Percentiles rank a stretch among this genome's conserved stretches.
Evolutionary conservation across 495 filamentous ascomycete genomes (phyloP).

Genomic region (Neurospora africana): DNA sequence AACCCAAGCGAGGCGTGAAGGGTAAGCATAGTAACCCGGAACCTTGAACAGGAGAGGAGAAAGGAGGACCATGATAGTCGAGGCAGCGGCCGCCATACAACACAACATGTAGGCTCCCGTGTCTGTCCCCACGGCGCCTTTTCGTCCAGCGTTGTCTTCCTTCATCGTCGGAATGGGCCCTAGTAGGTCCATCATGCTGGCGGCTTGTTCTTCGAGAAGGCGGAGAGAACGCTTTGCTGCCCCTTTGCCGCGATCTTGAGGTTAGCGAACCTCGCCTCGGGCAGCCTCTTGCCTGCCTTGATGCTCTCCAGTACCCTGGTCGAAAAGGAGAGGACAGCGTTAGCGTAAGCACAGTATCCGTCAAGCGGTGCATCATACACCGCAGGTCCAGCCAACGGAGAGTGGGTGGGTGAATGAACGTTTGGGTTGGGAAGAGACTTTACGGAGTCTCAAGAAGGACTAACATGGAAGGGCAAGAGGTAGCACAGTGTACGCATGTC

Average conservation of each 20-base stretch:
- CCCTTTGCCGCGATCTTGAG: slow-evolving; percentile 48
- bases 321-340: not conserved
- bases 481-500: not conserved
- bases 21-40: not conserved
- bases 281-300: slow-evolving; percentile 58
- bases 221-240: slow-evolving; percentile 48
- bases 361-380: not conserved
- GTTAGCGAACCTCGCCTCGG: slow-evolving; percentile 59
- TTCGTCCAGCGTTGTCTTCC: not conserved
- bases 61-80: not conserved
- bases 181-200: slow-evolving; percentile 6
- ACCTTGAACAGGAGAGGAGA: not conserved
- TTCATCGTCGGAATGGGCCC: not conserved
- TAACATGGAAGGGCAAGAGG: slow-evolving; percentile 4
- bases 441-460: not conserved
- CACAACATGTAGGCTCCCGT: not conserved
- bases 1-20: not conserved
- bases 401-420: not conserved
- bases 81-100: not conserved
- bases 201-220: slow-evolving; percentile 17
- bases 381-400: not conserved
- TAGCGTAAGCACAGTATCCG: slow-evolving; percentile 10
- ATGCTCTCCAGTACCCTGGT: slow-evolving; percentile 68
- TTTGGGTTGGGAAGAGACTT: not conserved
- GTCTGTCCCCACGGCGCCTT: not conserved